Evolutionary conservation across 2,329 filamentous ascomycete species (phyloP).

Genomic region (Colletotrichum sp.): DNA sequence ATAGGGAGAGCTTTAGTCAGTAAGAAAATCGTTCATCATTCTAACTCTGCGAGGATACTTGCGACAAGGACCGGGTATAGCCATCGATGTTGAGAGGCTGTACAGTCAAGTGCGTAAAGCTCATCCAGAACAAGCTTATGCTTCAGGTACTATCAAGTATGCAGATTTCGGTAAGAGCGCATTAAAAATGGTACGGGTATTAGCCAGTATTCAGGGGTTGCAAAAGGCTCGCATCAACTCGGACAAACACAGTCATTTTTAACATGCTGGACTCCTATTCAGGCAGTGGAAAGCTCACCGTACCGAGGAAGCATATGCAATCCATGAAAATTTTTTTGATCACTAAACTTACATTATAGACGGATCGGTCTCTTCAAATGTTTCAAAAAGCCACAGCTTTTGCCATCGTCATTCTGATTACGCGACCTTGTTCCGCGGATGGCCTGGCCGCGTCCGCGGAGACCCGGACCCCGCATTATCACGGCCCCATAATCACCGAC

Average conservation of each 20-base stretch:
- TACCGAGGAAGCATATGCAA: neutral
- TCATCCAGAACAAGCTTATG: neutral
- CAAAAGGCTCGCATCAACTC: fast-evolving
- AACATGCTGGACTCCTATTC: neutral
- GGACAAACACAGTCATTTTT: neutral
- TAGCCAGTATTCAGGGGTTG: neutral
- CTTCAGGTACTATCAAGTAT: neutral
- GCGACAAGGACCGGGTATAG: neutral
- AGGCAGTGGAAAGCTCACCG: neutral
- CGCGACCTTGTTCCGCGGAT: neutral
- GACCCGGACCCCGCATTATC: neutral
- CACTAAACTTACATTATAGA: neutral
- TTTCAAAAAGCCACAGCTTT: neutral
- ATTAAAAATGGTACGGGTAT: neutral
- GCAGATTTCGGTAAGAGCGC: neutral
- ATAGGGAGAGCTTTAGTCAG: neutral
- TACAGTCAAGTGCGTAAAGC: neutral
- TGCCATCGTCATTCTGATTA: neutral
- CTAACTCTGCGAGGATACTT: neutral
- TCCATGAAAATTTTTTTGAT: neutral
- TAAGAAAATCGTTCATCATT: fast-evolving
- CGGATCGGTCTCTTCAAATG: fast-evolving
- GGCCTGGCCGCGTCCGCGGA: neutral
- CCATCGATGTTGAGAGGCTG: neutral
- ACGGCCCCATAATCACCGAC: neutral